Evolutionary conservation across 2,329 filamentous ascomycete genomes (phyloP).

Genomic region (Aotearoamyces nothofagi): DNA sequence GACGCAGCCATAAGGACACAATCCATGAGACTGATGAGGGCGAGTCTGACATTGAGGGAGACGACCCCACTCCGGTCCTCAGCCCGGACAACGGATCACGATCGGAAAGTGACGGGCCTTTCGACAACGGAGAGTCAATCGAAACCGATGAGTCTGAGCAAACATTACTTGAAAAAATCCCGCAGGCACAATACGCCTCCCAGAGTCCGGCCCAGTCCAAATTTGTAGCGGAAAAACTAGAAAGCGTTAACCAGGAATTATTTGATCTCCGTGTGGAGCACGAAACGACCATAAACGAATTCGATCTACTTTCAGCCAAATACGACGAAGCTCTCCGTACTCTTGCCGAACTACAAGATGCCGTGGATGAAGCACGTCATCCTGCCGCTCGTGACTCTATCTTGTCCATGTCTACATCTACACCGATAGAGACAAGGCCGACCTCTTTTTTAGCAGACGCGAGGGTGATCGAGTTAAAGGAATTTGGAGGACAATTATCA

Average conservation of each 20-base stretch:
- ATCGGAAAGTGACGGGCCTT: conserved; percentile 17
- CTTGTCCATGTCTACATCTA: conserved; percentile 29
- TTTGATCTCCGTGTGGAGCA: conserved; percentile 84
- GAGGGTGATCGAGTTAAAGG: conserved; percentile 55
- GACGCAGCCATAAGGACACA: conserved; percentile 35
- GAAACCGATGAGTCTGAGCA: conserved; percentile 20
- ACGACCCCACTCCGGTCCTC: conserved; percentile 4
- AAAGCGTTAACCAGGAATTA: conserved; percentile 81
- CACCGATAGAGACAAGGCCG: conserved; percentile 39
- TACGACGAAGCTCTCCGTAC: conserved; percentile 81
- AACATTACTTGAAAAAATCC: conserved; percentile 17
- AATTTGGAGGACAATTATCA: conserved; percentile 47
- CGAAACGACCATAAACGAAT: conserved; percentile 68
- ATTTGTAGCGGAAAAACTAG: conserved; percentile 84
- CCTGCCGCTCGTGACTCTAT: conserved; percentile 37
- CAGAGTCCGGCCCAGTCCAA: conserved; percentile 67
- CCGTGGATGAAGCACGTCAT: conserved; percentile 64
- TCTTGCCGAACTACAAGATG: conserved; percentile 73
- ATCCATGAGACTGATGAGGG: conserved; percentile 32
- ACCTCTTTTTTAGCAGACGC: conserved; percentile 75
- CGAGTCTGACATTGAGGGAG: conserved; percentile 26
- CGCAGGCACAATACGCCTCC: conserved; percentile 19
- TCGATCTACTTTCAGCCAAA: conserved; percentile 67
- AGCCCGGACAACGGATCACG: conserved; percentile 9
- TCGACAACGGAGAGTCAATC: conserved; percentile 19